A percentile compares a stretch with the other conserved stretches of the same genome.
Conservation (phyloP, 225 moss, liverwort and hornwort species). For the Anthoceros angustus region DNA sequence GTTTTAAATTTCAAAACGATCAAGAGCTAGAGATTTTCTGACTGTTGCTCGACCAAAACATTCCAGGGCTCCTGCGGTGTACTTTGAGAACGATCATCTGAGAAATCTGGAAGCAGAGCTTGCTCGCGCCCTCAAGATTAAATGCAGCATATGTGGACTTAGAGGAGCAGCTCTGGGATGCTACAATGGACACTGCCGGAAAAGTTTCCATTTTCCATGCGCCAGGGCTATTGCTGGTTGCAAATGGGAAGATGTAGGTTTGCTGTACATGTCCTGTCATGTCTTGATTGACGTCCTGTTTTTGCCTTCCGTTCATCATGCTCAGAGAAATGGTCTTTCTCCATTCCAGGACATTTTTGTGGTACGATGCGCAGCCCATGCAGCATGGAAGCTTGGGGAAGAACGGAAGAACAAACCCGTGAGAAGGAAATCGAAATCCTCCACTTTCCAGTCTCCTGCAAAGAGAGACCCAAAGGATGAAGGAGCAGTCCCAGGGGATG, state of each 20-base stretch:
- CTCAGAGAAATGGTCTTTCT: neutral
- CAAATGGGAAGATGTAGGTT: conserved; percentile 26
- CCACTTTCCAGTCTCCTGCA: neutral
- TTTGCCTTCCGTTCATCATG: no score
- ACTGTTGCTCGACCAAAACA: neutral
- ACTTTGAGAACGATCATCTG: conserved; percentile 22
- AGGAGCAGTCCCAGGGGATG: neutral
- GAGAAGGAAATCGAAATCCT: neutral
- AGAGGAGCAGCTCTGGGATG: conserved; percentile 45
- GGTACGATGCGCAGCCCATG: conserved; percentile 34
- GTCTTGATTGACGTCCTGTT: no score
- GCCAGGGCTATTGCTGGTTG: conserved; percentile 23
- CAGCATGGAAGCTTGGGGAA: conserved; percentile 12
- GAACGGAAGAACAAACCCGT: conserved; percentile 7
- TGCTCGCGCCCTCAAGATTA: conserved; percentile 24
- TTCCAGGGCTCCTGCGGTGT: conserved; percentile 39
- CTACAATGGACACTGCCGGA: conserved; percentile 27
- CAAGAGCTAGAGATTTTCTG: neutral
- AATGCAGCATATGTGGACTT: conserved; percentile 24
- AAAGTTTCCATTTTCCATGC: conserved; percentile 38
- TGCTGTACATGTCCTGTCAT: no score
- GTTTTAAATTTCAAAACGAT: neutral
- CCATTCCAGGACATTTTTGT: conserved; percentile 28
- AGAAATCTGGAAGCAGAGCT: conserved; percentile 23
- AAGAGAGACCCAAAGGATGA: neutral